Base-by-base conservation (phyloP, 768 basidiomycete genomes). In the Serendipita vermifera region DNA sequence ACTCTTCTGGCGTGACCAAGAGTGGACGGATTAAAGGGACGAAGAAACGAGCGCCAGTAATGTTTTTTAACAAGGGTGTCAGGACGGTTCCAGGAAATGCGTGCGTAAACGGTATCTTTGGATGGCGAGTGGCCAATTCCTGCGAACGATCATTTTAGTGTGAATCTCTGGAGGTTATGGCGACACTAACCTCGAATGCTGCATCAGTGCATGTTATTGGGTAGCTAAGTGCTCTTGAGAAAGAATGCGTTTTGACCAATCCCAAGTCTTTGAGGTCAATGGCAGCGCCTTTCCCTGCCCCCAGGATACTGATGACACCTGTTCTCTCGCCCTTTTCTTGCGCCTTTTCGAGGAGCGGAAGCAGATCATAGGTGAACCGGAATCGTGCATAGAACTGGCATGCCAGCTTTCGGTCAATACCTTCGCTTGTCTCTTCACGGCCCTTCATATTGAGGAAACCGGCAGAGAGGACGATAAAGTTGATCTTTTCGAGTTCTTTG, bases 311-410 rank as follows among this genome's bases (percentile, higher is more conserved):
- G 63, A 79, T 63, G 17, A 74, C 76, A 54, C 73, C 74, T 20
- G 73, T 75, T 46, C 77, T 73, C 58, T 79, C 75, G 3, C 73
- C 75, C 0, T 63, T 69, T 2, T 72, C 72, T 41, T 68, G 68
- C 6, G 77, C 78, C 26, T 65, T 71, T 56, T 66, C 66, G 38
- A 81, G 59, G 0, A 71, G 63, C 2, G 76, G 75, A 14, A 75
- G 41, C 5, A 80, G 64, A 24, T 76, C 75, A n/a, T 68, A 58
- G 2, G 72, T 68, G 61, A 79, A 77, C 57, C 70, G 71, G 75
- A 73, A 78, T 33, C 78, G 65, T 22, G 73, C 67, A 61, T 80
- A 80, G 62, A 79, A 79, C 55, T 76, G 71, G 54, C 76, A 56
- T 27, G 72, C 73, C 17, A 75, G 63, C 60, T 43, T 71, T 57